Evolutionary conservation across 495 filamentous ascomycete genomes (phyloP), one percentile per base, ranked within the genome.

Genomic region (Lophiostoma macrostomum): DNA sequence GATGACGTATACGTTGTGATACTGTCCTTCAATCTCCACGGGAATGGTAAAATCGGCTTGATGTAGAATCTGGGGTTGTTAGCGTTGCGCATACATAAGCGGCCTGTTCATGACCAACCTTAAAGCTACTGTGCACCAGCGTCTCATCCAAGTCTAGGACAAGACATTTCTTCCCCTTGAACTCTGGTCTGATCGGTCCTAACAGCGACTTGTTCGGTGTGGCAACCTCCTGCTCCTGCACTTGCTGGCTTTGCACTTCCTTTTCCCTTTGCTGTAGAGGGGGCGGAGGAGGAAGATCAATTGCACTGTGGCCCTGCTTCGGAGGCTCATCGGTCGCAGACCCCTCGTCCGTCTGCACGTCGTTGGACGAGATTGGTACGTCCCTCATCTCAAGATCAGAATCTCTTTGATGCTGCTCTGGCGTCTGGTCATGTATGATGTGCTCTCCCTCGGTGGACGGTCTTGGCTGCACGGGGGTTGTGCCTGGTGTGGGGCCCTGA

Each of bases 21-120:
- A 96, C 67, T 96, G 93, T 13, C 93, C 93, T 70, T 99, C 93
- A 52, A 99, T 99, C 67, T 99, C 93, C 27, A 99, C 94, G 1
- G 93, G 93, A 67, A 99, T 97, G 11, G 94, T 99, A 64, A 99
- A 96, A 73, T 99, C 93, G 36, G 93, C 94, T 74, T 96, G 91
- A 59, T 97, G 88, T 36, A 99, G 80, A 58, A 97, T 91, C 93
- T 98, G 58, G 24, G 44, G 32, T n/a, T 24, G 25, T 55, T 10
- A 56, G 75, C 63, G 66, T 56, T 41, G 29, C 2, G n/a, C 5
- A 43, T 2, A 52, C 5, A 1, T 18, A 22, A 16, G 24, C 2
- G 1, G 3, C 13, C 1, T 12, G 27, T 29, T n/a, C 14, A 5
- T 42, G 16, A 27, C 50, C 63, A 72, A 96, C 93, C 83, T 99